Percentiles rank a stretch among this genome's conserved stretches.
phyloP scores from a whole-genome alignment of 1,284 basidiomycete species.

The Melampsora larici-populina region DNA sequence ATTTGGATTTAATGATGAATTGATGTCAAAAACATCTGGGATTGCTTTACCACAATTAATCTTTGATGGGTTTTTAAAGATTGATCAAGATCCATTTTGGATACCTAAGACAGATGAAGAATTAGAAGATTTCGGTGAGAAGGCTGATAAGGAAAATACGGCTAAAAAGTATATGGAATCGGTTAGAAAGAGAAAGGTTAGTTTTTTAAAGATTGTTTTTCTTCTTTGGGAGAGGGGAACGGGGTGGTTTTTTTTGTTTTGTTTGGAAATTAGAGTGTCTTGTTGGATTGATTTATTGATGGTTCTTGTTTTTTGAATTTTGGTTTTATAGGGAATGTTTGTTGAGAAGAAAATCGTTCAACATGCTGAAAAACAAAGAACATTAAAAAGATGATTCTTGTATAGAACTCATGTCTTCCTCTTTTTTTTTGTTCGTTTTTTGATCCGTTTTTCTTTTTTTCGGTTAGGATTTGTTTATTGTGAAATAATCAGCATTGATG shows the following conservation, averaged over 20 bases:
- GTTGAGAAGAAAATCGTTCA: conserved; percentile 89
- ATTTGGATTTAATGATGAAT: conserved; percentile 97
- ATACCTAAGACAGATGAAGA: conserved; percentile 97
- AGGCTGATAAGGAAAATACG: conserved; percentile 88
- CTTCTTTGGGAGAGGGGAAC: too few species aligned
- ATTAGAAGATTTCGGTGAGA: conserved; percentile 92
- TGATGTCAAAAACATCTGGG: conserved; percentile 91
- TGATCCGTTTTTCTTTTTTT: too few species aligned
- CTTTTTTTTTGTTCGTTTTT: too few species aligned
- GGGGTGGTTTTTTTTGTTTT: neutral
- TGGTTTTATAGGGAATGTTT: conserved; percentile 68
- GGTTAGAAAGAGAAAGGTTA: conserved; percentile 74
- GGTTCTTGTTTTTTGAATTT: neutral
- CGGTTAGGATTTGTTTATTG: conserved; percentile 4
- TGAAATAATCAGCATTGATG: neutral
- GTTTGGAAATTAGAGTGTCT: neutral
- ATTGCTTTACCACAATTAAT: conserved; percentile 95
- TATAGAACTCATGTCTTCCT: neutral
- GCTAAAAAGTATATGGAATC: conserved; percentile 90
- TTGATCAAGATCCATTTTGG: conserved; percentile 97
- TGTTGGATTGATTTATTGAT: neutral
- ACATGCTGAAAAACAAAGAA: conserved; percentile 92
- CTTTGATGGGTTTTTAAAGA: conserved; percentile 67
- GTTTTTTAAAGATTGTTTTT: neutral
- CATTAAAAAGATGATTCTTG: conserved; percentile 69